A percentile compares a stretch with the other conserved stretches of the same genome.
Evolutionary conservation across 805 yeast species (phyloP).

Genomic region (Saccharomycopsis amapae): DNA sequence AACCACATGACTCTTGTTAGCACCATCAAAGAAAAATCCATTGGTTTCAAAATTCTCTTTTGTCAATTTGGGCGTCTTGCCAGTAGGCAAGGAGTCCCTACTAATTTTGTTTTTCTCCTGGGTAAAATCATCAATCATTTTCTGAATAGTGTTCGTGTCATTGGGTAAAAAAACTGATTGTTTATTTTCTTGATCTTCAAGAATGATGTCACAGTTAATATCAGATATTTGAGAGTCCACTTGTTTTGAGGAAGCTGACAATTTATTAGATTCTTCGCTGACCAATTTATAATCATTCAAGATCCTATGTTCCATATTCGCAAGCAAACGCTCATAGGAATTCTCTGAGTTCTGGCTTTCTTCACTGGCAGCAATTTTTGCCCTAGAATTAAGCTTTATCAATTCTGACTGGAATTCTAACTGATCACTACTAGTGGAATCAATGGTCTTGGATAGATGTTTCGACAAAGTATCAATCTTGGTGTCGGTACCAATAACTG

Average conservation of each 20-base stretch:
- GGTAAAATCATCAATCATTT: constrained; percentile 25
- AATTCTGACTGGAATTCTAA: constrained; percentile 6
- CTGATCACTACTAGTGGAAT: neutral
- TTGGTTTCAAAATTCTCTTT: neutral
- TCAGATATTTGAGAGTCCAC: constrained; percentile 10
- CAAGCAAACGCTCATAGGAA: neutral
- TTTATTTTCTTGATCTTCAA: constrained; percentile 8
- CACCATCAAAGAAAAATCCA: neutral
- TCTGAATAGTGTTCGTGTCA: constrained; percentile 13
- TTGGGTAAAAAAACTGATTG: constrained; percentile 13
- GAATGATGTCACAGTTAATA: constrained; percentile 21
- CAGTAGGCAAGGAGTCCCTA: constrained; percentile 26
- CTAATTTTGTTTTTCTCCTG: constrained; percentile 25
- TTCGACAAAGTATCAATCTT: constrained; percentile 1
- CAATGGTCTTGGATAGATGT: neutral
- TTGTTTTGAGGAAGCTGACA: constrained; percentile 15
- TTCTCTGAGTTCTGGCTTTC: neutral
- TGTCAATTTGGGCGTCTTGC: constrained; percentile 26
- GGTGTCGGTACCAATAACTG: neutral
- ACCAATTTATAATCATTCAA: constrained; percentile 4
- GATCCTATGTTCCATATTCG: neutral
- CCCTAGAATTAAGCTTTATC: neutral
- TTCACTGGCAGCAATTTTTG: neutral
- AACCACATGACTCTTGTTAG: neutral
- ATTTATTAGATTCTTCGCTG: constrained; percentile 2